Conservation (phyloP, 2,329 filamentous ascomycete species). For the Xylariales sp. region DNA sequence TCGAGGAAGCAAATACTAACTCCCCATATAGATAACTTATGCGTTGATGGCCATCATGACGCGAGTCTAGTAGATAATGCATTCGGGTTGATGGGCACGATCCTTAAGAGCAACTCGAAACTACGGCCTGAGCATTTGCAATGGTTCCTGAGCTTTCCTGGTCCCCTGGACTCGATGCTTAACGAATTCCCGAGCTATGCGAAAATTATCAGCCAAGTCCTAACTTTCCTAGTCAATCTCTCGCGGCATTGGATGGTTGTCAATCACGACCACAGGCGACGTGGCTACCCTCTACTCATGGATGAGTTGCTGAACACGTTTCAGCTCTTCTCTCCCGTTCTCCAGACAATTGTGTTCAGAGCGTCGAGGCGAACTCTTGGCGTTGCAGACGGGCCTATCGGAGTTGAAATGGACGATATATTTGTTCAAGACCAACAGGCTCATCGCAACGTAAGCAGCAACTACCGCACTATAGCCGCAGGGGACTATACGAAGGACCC, state of each 20-base stretch:
- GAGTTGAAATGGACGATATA: constrained; percentile 28
- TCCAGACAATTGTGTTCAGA: constrained; percentile 52
- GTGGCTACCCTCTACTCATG: constrained; percentile 50
- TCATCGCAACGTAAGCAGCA: constrained; percentile 20
- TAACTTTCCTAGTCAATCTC: constrained; percentile 40
- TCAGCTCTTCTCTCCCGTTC: constrained; percentile 40
- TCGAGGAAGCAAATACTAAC: no score
- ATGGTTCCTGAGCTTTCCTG: constrained; percentile 35
- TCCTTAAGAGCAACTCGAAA: constrained; percentile 34
- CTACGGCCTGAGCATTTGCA: constrained; percentile 22
- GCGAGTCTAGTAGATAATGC: constrained; percentile 24
- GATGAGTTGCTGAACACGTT: constrained; percentile 49
- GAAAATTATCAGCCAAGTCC: constrained; percentile 29
- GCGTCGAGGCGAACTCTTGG: constrained; percentile 44
- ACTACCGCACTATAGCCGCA: constrained; percentile 8
- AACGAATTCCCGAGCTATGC: constrained; percentile 14
- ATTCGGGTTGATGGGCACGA: constrained; percentile 28
- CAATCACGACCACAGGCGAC: constrained; percentile 28
- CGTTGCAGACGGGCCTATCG: constrained; percentile 28
- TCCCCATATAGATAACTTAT: constrained; percentile 20
- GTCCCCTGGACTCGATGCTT: constrained; percentile 12
- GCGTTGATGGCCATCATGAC: constrained; percentile 25
- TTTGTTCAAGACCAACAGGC: constrained; percentile 31
- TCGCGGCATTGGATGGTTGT: constrained; percentile 34
- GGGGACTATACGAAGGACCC: constrained; percentile 8